Conservation (phyloP, 768 basidiomycete species). For the Phlegmacium glaucopus region DNA sequence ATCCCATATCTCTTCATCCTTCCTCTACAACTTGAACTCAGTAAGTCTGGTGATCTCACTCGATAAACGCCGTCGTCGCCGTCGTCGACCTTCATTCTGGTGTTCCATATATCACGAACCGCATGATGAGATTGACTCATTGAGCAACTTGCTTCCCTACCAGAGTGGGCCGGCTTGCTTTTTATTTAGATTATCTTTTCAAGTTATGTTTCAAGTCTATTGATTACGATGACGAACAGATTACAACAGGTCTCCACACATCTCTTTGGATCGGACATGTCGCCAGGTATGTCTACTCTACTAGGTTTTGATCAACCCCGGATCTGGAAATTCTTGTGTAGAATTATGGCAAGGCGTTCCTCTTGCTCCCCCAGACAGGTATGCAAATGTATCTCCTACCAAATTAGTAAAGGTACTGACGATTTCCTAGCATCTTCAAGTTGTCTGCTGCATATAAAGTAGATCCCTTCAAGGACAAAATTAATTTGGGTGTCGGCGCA, state of each 20-base stretch:
- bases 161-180: neutral
- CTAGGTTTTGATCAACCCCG: neutral
- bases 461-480: conserved; percentile 70
- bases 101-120: no score
- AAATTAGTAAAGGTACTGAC: no score
- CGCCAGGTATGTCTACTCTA: conserved; percentile 42
- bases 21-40: no score
- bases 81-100: no score
- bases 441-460: conserved; percentile 87
- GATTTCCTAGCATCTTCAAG: conserved; percentile 71
- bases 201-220: conserved; percentile 3
- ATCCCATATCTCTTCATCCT: no score
- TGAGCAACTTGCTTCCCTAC: no score
- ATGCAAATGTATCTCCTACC: neutral
- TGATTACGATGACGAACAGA: conserved; percentile 48
- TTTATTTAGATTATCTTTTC: conserved; percentile 1
- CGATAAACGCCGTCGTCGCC: no score
- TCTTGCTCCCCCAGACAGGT: conserved; percentile 86
- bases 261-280: conserved; percentile 44
- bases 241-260: conserved; percentile 59
- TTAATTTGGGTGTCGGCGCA: conserved; percentile 92
- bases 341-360: conserved; percentile 76
- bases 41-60: no score
- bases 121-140: no score
- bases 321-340: conserved; percentile 23